These are phyloP conservation scores for Anacardium occidentale DNA, from an alignment of 345 rosid species.

Conservation along the genomic window DNA sequence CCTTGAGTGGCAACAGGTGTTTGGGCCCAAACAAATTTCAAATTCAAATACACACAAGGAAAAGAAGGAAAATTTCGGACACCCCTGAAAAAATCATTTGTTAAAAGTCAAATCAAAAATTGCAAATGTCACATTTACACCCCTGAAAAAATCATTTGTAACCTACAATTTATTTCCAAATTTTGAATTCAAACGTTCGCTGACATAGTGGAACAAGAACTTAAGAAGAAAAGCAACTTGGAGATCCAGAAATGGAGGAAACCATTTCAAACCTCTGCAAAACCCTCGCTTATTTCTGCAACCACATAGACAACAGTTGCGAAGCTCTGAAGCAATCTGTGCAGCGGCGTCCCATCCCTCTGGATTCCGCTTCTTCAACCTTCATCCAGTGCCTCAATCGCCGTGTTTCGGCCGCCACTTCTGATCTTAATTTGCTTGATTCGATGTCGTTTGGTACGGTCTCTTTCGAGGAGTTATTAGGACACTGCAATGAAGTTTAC, in stretches of 20 bases:
- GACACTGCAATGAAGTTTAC: constrained; percentile 71
- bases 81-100: too few species aligned
- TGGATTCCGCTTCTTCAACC: constrained; percentile 78
- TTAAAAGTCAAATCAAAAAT: too few species aligned
- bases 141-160: too few species aligned
- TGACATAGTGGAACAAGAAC: too few species aligned
- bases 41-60: too few species aligned
- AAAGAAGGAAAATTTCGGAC: too few species aligned
- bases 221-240: too few species aligned
- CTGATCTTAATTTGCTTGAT: constrained; percentile 62
- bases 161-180: too few species aligned
- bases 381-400: constrained; percentile 72
- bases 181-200: not conserved
- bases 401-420: constrained; percentile 46
- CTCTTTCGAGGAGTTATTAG: constrained; percentile 79
- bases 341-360: constrained; percentile 79
- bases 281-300: constrained; percentile 64
- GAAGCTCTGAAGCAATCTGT: constrained; percentile 73
- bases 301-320: constrained; percentile 62
- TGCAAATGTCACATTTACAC: too few species aligned
- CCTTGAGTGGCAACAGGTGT: too few species aligned
- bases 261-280: constrained; percentile 40
- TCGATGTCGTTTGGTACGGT: constrained; percentile 77
- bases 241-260: constrained; percentile 48
- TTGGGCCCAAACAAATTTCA: too few species aligned